A percentile compares a stretch with the other conserved stretches of the same genome.
These are phyloP conservation scores for Aquanectria penicillioides DNA, from an alignment of 2,329 filamentous ascomycete genomes.

Conservation along the genomic window DNA sequence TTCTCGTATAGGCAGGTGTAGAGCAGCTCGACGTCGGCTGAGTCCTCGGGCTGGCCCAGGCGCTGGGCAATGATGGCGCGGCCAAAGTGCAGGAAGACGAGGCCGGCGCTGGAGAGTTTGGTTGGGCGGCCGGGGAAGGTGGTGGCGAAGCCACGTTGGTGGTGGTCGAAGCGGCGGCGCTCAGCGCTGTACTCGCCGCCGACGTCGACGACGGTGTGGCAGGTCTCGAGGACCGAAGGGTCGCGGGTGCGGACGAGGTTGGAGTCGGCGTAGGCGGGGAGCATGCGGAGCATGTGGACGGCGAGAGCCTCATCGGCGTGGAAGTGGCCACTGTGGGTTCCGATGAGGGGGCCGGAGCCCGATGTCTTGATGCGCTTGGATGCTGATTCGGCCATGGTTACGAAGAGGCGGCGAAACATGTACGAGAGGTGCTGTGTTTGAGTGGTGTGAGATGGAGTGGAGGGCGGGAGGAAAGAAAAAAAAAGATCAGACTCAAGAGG, in stretches of 20 bases:
- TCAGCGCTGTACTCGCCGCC: constrained; percentile 88
- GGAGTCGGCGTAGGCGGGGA: constrained; percentile 81
- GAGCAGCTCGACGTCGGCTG: constrained; percentile 76
- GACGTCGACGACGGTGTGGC: constrained; percentile 98
- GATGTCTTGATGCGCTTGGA: constrained; percentile 87
- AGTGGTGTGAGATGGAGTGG: neutral
- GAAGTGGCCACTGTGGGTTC: constrained; percentile 98
- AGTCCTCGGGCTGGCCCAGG: constrained; percentile 64
- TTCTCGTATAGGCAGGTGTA: constrained; percentile 91
- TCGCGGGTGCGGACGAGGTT: constrained; percentile 89
- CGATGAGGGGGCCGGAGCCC: constrained; percentile 71
- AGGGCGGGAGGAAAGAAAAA: neutral
- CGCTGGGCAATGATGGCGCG: constrained; percentile 77
- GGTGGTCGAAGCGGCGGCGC: constrained; percentile 89
- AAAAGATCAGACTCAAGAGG: too few relatives aligned
- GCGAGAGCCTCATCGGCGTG: constrained; percentile 98
- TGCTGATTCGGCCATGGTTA: constrained; percentile 67
- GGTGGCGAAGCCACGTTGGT: constrained; percentile 89
- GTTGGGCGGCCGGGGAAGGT: constrained; percentile 86
- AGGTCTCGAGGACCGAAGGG: constrained; percentile 77
- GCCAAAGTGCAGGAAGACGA: constrained; percentile 97
- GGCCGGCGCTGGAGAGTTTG: constrained; percentile 91
- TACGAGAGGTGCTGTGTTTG: constrained; percentile 19
- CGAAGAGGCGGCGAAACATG: constrained; percentile 47
- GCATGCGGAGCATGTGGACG: constrained; percentile 91